Conservation (phyloP, 1,284 basidiomycete species). For the Veloporphyrellus conicus region DNA sequence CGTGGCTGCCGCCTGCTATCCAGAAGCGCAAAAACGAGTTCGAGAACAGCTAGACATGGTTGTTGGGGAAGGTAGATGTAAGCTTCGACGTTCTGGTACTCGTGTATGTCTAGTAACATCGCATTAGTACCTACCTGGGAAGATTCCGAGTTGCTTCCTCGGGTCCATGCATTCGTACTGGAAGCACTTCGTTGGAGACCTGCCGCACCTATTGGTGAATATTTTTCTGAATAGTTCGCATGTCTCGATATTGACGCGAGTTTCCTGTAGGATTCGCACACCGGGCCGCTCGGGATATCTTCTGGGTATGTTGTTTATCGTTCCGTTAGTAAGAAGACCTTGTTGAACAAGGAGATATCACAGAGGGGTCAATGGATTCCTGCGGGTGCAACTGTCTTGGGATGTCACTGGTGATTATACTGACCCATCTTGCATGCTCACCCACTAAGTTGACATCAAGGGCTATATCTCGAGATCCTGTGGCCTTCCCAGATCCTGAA, state of each 20-base stretch:
- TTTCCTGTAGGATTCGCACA: slow-evolving; percentile 47
- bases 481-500: slow-evolving; percentile 55
- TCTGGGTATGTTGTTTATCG: slow-evolving; percentile 44
- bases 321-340: too few species aligned
- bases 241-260: background rate
- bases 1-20: slow-evolving; percentile 61
- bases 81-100: slow-evolving; percentile 10
- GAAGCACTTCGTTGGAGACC: slow-evolving; percentile 65
- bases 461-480: slow-evolving; percentile 54
- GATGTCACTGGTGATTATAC: slow-evolving; percentile 33
- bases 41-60: slow-evolving; percentile 60
- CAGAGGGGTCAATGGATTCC: slow-evolving; percentile 56
- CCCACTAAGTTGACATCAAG: slow-evolving; percentile 17
- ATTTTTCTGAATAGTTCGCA: background rate
- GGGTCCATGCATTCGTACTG: slow-evolving; percentile 55
- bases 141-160: slow-evolving; percentile 48
- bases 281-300: slow-evolving; percentile 54
- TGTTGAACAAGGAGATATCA: background rate
- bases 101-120: background rate
- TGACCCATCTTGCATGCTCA: background rate
- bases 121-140: slow-evolving; percentile 45
- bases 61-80: slow-evolving; percentile 50
- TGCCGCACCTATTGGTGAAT: slow-evolving; percentile 45
- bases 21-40: slow-evolving; percentile 50
- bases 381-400: slow-evolving; percentile 52